phyloP scores from a whole-genome alignment of 768 basidiomycete species.

The Lactifluus piperatus region DNA sequence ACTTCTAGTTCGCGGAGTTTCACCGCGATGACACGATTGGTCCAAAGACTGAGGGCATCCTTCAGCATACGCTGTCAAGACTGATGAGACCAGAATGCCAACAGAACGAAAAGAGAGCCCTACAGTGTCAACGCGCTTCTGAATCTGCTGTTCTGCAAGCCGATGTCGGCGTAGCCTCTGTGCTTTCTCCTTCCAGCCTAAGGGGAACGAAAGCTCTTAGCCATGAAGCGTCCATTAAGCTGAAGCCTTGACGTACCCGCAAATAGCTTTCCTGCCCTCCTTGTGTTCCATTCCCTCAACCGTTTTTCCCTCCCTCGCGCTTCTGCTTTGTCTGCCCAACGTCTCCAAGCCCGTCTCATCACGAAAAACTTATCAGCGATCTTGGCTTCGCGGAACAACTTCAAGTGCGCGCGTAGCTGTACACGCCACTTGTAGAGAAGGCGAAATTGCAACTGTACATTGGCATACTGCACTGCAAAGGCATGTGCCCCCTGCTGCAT shows the following conservation, averaged over 20 bases:
- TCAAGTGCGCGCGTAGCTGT: conserved; percentile 40
- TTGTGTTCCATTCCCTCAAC: conserved; percentile 36
- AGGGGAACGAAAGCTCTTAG: neutral
- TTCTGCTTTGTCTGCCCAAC: conserved; percentile 40
- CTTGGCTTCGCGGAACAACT: conserved; percentile 45
- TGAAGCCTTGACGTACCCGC: conserved; percentile 24
- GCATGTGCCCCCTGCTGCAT: conserved; percentile 39
- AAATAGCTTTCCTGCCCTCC: conserved; percentile 31
- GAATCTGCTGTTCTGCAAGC: conserved; percentile 15
- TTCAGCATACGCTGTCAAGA: conserved; percentile 41
- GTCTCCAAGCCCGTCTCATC: conserved; percentile 38
- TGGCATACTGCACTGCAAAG: conserved; percentile 44
- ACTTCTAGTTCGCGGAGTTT: conserved; percentile 68
- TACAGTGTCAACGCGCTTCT: conserved; percentile 4
- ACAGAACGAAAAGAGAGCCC: neutral
- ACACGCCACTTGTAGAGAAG: conserved; percentile 49
- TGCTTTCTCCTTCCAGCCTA: conserved; percentile 17
- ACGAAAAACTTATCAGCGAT: conserved; percentile 44
- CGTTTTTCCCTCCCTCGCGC: conserved; percentile 37
- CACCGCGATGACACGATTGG: conserved; percentile 59
- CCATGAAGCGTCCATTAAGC: neutral
- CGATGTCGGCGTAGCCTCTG: conserved; percentile 15
- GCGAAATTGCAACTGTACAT: conserved; percentile 32
- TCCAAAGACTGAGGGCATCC: conserved; percentile 51
- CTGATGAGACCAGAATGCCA: neutral